Evolutionary conservation across 2,329 filamentous ascomycete species (phyloP).

Genomic region (Aspergillus ustus): DNA sequence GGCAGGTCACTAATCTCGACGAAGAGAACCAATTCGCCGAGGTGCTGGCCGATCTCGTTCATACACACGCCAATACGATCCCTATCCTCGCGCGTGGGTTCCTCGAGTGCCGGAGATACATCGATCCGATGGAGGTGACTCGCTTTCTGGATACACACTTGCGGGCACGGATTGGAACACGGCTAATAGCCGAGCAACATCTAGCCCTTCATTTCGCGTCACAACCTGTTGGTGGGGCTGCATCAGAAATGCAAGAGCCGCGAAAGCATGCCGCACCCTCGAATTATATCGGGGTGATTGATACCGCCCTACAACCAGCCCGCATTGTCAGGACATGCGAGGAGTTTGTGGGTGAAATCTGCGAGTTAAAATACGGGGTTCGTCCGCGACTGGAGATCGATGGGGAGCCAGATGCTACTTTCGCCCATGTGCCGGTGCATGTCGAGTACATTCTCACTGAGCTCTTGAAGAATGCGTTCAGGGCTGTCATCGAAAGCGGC

Average conservation of each 20-base stretch:
- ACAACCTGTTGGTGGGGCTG: conserved; percentile 69
- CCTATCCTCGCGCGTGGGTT: conserved; percentile 90
- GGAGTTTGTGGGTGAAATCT: conserved; percentile 91
- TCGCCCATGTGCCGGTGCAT: conserved; percentile 94
- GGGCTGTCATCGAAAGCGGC: conserved; percentile 86
- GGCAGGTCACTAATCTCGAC: conserved; percentile 73
- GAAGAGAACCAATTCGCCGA: conserved; percentile 92
- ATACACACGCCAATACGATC: conserved; percentile 93
- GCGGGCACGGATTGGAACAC: conserved; percentile 88
- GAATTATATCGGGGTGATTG: conserved; percentile 91
- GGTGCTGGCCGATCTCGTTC: conserved; percentile 91
- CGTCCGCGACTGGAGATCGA: conserved; percentile 80
- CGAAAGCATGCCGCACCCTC: conserved; percentile 37
- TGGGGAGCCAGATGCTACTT: conserved; percentile 83
- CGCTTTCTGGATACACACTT: conserved; percentile 92
- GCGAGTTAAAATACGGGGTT: conserved; percentile 92
- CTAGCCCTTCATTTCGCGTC: conserved; percentile 82
- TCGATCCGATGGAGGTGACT: conserved; percentile 80
- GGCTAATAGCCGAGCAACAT: conserved; percentile 94
- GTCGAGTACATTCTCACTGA: conserved; percentile 98
- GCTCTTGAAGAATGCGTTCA: conserved; percentile 94
- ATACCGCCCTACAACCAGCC: conserved; percentile 83
- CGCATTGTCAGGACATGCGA: conserved; percentile 83
- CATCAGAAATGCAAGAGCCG: conserved; percentile 25
- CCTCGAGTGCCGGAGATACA: conserved; percentile 89